Conservation (phyloP, 2,329 filamentous ascomycete genomes). For the Scopulariopsis brevicaulis region DNA sequence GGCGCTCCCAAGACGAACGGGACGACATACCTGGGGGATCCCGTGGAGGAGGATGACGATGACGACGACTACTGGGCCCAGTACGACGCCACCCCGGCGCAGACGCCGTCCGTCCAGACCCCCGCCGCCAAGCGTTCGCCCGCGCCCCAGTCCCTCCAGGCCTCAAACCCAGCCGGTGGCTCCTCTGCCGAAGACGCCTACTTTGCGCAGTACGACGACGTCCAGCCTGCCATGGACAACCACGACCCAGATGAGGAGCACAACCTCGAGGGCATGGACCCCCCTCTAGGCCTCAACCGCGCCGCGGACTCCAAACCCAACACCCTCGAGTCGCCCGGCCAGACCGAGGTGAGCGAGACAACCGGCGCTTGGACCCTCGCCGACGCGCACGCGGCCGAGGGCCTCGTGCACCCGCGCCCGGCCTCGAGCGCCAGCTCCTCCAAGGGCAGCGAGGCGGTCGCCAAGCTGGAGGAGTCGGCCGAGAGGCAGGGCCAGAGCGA, state of each 20-base stretch:
- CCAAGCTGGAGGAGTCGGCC: constrained; percentile 46
- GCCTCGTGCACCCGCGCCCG: constrained; percentile 43
- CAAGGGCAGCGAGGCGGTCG: constrained; percentile 44
- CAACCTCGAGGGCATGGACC: constrained; percentile 20
- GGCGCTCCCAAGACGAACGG: constrained; percentile 7
- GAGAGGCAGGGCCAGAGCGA: constrained; percentile 51
- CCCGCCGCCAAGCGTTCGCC: constrained; percentile 52
- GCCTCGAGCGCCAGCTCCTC: constrained; percentile 47
- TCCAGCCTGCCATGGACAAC: constrained; percentile 71
- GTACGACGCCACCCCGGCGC: constrained; percentile 44
- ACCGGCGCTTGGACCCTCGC: constrained; percentile 30
- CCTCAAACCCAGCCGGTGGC: constrained; percentile 11
- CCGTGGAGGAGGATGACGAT: constrained; percentile 36
- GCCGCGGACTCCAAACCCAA: constrained; percentile 7
- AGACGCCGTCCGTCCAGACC: constrained; percentile 47
- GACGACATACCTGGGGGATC: constrained; percentile 14
- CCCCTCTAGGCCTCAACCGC: constrained; percentile 19
- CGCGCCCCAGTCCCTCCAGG: constrained; percentile 32
- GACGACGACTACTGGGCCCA: constrained; percentile 72
- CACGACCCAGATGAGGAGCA: constrained; percentile 63
- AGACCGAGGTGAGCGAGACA: constrained; percentile 21
- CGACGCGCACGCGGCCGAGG: constrained; percentile 23
- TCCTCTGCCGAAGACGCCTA: constrained; percentile 55
- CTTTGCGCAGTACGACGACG: constrained; percentile 64
- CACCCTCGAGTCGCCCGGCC: constrained; percentile 11